Percentiles rank a stretch among this genome's conserved stretches.
Evolutionary conservation across 257 asterid species (phyloP).

Genomic region (Knoxia roxburghii): DNA sequence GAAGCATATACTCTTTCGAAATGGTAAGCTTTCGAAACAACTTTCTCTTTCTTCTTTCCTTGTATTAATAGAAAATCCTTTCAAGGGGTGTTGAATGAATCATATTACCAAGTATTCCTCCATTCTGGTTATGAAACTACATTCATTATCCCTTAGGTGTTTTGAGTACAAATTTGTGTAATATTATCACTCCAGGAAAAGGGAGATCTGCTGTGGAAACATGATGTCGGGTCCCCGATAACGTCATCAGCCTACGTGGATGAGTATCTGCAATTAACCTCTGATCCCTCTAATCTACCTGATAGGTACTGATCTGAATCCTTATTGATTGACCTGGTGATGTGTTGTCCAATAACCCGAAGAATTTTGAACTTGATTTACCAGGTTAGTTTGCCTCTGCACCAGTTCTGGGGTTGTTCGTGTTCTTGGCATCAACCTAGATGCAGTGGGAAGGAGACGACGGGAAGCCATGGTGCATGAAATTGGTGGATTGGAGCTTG

Average conservation of each 20-base stretch:
- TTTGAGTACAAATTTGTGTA: not conserved
- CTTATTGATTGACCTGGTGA: conserved; percentile 2
- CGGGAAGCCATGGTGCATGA: conserved; percentile 37
- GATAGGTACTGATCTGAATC: conserved; percentile 37
- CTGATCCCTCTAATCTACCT: conserved; percentile 29
- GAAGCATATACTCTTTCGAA: conserved; percentile 70
- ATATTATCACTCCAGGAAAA: conserved; percentile 39
- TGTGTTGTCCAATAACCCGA: not conserved
- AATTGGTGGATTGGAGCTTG: conserved; percentile 57
- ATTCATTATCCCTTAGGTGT: not conserved
- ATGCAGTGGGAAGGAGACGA: conserved; percentile 18
- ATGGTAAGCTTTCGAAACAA: conserved; percentile 58
- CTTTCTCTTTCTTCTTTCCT: too few relatives aligned
- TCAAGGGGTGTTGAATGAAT: not conserved
- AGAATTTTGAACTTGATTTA: conserved; percentile 14
- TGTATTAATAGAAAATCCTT: too few relatives aligned
- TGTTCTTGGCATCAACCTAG: conserved; percentile 39
- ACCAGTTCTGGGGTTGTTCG: conserved; percentile 67
- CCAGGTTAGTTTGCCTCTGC: conserved; percentile 70
- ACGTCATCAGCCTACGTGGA: conserved; percentile 79
- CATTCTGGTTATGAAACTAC: not conserved
- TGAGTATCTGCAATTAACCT: conserved; percentile 42
- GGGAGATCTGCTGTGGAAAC: conserved; percentile 68
- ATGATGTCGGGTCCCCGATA: conserved; percentile 56
- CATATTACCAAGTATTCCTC: too few relatives aligned